phyloP scores from a whole-genome alignment of 768 basidiomycete species.

The Mycena epipterygia region DNA sequence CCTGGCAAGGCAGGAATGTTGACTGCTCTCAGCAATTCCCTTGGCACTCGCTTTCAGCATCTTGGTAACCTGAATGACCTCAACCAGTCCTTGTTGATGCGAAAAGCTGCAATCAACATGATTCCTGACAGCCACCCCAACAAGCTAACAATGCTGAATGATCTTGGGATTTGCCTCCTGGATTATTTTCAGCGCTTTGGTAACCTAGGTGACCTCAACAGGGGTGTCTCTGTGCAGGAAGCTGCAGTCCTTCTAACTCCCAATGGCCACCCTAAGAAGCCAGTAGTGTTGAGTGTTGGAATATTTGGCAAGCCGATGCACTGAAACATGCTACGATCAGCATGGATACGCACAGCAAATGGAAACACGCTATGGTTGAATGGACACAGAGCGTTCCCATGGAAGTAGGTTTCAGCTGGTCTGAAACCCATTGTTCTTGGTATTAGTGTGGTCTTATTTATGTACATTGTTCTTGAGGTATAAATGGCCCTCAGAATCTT shows the following conservation, averaged over 20 bases:
- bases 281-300: constrained; percentile 2
- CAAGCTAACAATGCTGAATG: constrained; percentile 12
- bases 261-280: constrained; percentile 8
- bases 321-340: too few species aligned
- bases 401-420: too few species aligned
- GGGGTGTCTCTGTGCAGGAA: constrained; percentile 8
- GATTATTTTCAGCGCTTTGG: constrained; percentile 15
- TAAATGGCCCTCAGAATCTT: too few species aligned
- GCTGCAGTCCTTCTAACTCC: constrained; percentile 13
- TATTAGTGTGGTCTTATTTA: too few species aligned
- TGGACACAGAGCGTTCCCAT: too few species aligned
- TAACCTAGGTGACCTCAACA: constrained; percentile 25
- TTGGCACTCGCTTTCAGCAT: not conserved
- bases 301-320: too few species aligned
- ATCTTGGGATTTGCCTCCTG: constrained; percentile 8
- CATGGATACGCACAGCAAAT: too few species aligned
- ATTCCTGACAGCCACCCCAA: constrained; percentile 10
- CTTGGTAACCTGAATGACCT: not conserved
- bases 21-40: not conserved
- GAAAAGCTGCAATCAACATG: constrained; percentile 9
- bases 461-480: too few species aligned
- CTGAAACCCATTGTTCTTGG: too few species aligned
- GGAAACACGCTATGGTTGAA: too few species aligned
- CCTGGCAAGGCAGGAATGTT: not conserved
- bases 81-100: not conserved